Evolutionary conservation across 164 flowering plant species (phyloP), one percentile per base, ranked within the genome.

Genomic region (Stephania cephalantha): DNA sequence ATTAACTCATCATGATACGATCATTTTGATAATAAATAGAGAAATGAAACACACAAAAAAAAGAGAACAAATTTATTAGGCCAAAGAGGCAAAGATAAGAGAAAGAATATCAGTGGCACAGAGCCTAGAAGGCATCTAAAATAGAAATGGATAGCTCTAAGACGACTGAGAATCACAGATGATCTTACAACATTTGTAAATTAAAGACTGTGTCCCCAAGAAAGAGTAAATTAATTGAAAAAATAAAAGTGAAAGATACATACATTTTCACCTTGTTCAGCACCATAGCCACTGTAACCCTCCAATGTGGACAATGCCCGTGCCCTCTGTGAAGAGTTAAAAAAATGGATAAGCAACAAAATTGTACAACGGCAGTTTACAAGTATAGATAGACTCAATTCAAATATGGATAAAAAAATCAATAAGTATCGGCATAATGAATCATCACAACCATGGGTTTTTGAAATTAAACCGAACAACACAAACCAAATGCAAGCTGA

Each of bases 281-380:
- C 89, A 72, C 99, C 99, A 85, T 95, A 95, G 73, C 99, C 99
- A 82, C 95, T 92, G 76, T 95, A 95, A 63, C 99, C 99, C 72
- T 91, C 91, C 30, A 85, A 29, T 6, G 99, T 93, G 53, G 98
- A 86, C 83, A 95, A 81, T 45, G 81, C 90, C 66, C 76, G 73
- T 77, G 96, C 75, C 81, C 85, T 84, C 99, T 93, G 88, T 73
- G 78, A 83, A 83, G 79, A 20, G 79, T 20, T 15, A 83, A 76
- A 46, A 68, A 10, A 4, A 18, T 11, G 17, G 42, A 68, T 35
- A 68, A 68, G 48, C 17, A 68, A 29, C 31, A 15, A 8, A 25
- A 1, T 45, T 45, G 17, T 11, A 45, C 2, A 64, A 58, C 6
- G 9, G 61, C 66, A 48, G 31, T 35, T 31, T 13, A 11, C 18